Evolutionary conservation across 225 moss, liverwort and hornwort genomes (phyloP).

Genomic region (Pleurozium schreberi): DNA sequence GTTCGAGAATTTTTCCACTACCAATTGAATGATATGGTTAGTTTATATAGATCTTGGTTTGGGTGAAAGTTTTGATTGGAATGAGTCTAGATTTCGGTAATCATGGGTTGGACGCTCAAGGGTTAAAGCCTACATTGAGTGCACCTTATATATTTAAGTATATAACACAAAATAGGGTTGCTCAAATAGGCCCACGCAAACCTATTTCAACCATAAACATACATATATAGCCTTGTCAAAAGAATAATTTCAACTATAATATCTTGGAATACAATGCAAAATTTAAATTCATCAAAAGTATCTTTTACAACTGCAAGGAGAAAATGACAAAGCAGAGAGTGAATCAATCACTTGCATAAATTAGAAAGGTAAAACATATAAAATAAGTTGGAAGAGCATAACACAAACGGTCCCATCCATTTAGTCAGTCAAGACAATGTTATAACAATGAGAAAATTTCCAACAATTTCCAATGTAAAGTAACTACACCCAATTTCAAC

Average conservation of each 20-base stretch:
- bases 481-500: too few species aligned
- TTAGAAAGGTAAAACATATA: background rate
- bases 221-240: background rate
- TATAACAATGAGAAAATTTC: background rate
- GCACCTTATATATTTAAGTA: too few species aligned
- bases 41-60: too few species aligned
- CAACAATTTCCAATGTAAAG: background rate
- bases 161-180: background rate
- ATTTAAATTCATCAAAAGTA: background rate
- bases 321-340: background rate
- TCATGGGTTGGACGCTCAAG: too few species aligned
- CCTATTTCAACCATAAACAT: background rate
- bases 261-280: background rate
- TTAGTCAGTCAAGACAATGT: background rate
- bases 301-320: background rate
- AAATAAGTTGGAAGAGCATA: fast-evolving
- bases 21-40: too few species aligned
- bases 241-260: background rate
- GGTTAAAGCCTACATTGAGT: too few species aligned
- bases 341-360: fast-evolving
- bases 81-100: too few species aligned
- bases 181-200: background rate
- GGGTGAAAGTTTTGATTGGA: too few species aligned
- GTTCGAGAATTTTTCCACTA: too few species aligned
- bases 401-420: background rate